Base-by-base conservation (phyloP, 257 asterid species). In the Vinca minor region DNA sequence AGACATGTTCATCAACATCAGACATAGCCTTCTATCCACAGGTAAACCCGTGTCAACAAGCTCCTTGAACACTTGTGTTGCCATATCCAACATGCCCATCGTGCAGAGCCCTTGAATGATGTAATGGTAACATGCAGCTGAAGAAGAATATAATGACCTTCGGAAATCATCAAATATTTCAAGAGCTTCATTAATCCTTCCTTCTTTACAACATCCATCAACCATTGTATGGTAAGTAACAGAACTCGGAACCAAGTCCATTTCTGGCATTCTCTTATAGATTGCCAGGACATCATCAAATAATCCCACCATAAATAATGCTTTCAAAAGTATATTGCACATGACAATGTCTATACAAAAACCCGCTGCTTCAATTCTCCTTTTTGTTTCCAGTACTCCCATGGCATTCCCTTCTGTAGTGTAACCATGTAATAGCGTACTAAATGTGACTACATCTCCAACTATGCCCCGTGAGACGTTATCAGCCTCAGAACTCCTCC, bases 251-350 rank as follows among this genome's bases (percentile, higher is more conserved):
- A 68, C 71, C 72, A 88, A 59, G 73, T 69, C 77, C 82, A 74
- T 73, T 34, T 77, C 77, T 5, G 76, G 81, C 76, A 87, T 68
- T 65, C 76, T 75, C 60, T 79, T 72, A 75, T 79, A 87, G 44
- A 86, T 70, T 46, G 71, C 69, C 58, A 63, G 66, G 67, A 86
- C 96, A 69, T 91, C 94, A 73, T 85, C 98, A 49, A 84, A 85
- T 77, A 81, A 79, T 5, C 96, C 96, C 55, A 86, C 83, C 88
- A 83, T 76, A 66, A 88, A 75, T 58, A 85, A 55, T 15, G 92
- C 86, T 78, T 85, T 88, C 50, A 91, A 78, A 77, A 91, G 80
- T 58, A 84, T 65, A 66, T 86, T 86, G 73, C 91, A 88, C 84
- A 84, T 68, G 62, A 84, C 75, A 65, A 81, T 68, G 77, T 91